These are phyloP conservation scores for Atkinsonella texensis DNA, from an alignment of 2,329 filamentous ascomycete genomes.

Conservation along the genomic window DNA sequence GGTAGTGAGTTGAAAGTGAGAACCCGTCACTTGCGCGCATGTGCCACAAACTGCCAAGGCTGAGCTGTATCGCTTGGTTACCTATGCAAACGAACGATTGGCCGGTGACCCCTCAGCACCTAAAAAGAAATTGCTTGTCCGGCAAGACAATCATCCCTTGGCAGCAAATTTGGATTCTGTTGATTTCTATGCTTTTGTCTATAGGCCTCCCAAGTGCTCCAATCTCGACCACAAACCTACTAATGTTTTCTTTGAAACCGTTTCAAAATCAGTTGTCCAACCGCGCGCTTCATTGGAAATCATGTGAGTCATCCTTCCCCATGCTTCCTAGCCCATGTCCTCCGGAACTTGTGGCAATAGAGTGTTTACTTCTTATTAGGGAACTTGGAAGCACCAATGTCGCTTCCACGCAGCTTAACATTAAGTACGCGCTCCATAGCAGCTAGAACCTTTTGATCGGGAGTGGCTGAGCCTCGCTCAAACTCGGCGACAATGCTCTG, in stretches of 20 bases:
- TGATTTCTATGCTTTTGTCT: conserved; percentile 8
- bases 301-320: not conserved
- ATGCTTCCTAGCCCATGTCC: not conserved
- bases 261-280: not conserved
- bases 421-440: conserved; percentile 77
- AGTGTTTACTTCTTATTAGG: conserved; percentile 49
- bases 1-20: not conserved
- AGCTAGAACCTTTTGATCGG: conserved; percentile 71
- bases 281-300: conserved; percentile 3
- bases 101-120: too few relatives aligned
- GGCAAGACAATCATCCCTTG: not conserved
- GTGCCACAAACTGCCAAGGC: not conserved
- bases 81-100: too few relatives aligned
- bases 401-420: conserved; percentile 72
- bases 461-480: conserved; percentile 65
- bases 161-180: not conserved
- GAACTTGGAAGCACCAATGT: conserved; percentile 78
- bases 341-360: not conserved
- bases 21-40: not conserved
- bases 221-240: not conserved
- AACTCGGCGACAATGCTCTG: conserved; percentile 70
- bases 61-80: too few relatives aligned
- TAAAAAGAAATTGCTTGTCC: not conserved
- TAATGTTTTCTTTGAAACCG: not conserved
- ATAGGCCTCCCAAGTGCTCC: conserved; percentile 2